Conservation (phyloP, 1,284 basidiomycete species). For the Cerioporus squamosus region DNA sequence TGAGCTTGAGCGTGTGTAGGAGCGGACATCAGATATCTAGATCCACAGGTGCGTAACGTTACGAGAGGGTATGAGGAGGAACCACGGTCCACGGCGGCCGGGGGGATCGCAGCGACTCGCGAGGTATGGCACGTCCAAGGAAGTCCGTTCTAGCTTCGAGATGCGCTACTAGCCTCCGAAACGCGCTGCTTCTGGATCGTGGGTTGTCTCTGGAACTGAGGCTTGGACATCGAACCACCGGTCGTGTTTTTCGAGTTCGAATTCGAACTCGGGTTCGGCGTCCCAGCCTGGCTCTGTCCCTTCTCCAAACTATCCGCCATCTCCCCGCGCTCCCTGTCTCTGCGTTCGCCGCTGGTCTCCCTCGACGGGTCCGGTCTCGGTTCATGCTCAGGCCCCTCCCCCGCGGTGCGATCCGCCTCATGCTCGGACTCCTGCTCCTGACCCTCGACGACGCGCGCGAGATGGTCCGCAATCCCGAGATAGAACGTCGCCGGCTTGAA, state of each 20-base stretch:
- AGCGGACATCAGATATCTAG: no score
- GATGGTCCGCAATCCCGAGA: conserved; percentile 72
- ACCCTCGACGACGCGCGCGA: conserved; percentile 73
- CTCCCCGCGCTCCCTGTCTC: conserved; percentile 32
- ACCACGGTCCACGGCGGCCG: no score
- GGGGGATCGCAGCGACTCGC: no score
- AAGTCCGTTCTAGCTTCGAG: no score
- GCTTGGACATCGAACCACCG: not conserved
- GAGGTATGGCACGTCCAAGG: no score
- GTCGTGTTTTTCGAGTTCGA: not conserved
- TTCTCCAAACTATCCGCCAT: conserved; percentile 37
- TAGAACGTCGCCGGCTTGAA: conserved; percentile 92
- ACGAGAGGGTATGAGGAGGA: no score
- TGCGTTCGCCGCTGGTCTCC: conserved; percentile 28
- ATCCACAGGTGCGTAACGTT: no score
- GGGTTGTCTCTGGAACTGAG: no score
- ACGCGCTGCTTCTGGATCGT: no score
- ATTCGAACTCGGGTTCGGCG: not conserved
- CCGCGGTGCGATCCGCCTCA: not conserved
- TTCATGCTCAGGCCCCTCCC: not conserved
- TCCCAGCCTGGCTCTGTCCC: conserved; percentile 14
- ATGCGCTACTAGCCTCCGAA: no score
- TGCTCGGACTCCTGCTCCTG: conserved; percentile 20
- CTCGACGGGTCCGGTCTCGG: conserved; percentile 4
- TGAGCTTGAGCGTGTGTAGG: not conserved